These are phyloP conservation scores for Anthoceros angustus DNA, from an alignment of 225 moss, liverwort and hornwort species.

Conservation along the genomic window DNA sequence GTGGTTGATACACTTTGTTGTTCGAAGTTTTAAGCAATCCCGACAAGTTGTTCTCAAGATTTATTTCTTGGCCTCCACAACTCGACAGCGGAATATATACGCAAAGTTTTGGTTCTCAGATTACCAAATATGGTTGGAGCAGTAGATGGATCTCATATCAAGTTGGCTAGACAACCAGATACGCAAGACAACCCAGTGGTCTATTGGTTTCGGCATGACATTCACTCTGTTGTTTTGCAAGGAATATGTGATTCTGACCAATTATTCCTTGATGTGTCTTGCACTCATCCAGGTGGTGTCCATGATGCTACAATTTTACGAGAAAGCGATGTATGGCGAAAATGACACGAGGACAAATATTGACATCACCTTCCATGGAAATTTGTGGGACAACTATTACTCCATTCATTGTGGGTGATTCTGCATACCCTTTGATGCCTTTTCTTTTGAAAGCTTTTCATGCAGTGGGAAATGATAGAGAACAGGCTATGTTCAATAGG, in stretches of 20 bases:
- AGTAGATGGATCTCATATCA: background rate
- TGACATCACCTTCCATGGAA: background rate
- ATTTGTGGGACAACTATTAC: background rate
- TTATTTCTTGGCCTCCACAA: background rate
- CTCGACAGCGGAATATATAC: background rate
- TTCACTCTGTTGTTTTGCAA: too few relatives aligned
- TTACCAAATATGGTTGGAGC: conserved; percentile 3
- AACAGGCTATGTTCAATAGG: background rate
- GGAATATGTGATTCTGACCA: too few relatives aligned
- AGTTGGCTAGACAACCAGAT: background rate
- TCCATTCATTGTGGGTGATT: background rate
- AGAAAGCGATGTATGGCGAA: background rate
- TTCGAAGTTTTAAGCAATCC: background rate
- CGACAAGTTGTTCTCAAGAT: background rate
- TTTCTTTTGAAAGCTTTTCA: too few relatives aligned
- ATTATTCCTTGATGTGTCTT: too few relatives aligned
- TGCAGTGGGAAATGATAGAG: background rate
- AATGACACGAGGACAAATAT: background rate
- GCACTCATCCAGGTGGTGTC: too few relatives aligned
- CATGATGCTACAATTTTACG: background rate
- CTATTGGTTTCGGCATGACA: too few relatives aligned
- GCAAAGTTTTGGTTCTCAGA: background rate
- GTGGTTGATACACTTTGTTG: background rate
- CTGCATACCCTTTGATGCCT: too few relatives aligned
- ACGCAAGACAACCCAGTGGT: background rate